Evolutionary conservation across 768 basidiomycete species (phyloP), one percentile per base, ranked within the genome.

Genomic region (Coprinopsis marcescibilis): DNA sequence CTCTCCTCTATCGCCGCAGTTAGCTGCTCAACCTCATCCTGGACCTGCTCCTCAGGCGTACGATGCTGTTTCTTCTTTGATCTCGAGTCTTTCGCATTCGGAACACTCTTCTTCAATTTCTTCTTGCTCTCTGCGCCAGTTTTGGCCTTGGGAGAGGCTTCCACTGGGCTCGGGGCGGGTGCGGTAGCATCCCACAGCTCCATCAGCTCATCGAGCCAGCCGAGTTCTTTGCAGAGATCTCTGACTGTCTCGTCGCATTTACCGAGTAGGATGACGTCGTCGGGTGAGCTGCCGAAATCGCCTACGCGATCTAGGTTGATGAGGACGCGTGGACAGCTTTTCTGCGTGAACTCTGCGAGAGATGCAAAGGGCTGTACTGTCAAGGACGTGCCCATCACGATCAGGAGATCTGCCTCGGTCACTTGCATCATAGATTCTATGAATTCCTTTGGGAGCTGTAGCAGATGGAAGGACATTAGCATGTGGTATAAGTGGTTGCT

Each of bases 301-400:
- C 92, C 91, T 1, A 90, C 94, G 1, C 63, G 63, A 49, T 95
- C 91, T 35, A 91, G 71, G 60, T 96, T 96, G 64, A 98, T 82
- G 24, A 97, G 74, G n/a, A 95, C 73, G 1, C 94, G 83, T 2
- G 87, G 90, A 55, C 83, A 89, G 3, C 19, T 21, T 7, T 54
- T 53, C 1, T 65, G 68, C 0, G 85, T 81, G 46, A 75, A 62
- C 34, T 68, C 64, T 8, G 85, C 76, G 19, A 98, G 78, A 1
- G 80, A 78, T 4, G 93, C 91, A 60, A 98, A 96, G 1, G 90
- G 91, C 43, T 85, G 80, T 10, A 93, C 89, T 0, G 80, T 83
- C 38, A 95, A 73, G 1, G 91, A 94, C 0, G 94, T 97, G 21
- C 94, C 93, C 54, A 96, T 83, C 36, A 96, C 78, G 55, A 97